These are phyloP conservation scores for Rhizomucor miehei DNA, from an alignment of 371 early-diverging fungal genomes.

Conservation along the genomic window DNA sequence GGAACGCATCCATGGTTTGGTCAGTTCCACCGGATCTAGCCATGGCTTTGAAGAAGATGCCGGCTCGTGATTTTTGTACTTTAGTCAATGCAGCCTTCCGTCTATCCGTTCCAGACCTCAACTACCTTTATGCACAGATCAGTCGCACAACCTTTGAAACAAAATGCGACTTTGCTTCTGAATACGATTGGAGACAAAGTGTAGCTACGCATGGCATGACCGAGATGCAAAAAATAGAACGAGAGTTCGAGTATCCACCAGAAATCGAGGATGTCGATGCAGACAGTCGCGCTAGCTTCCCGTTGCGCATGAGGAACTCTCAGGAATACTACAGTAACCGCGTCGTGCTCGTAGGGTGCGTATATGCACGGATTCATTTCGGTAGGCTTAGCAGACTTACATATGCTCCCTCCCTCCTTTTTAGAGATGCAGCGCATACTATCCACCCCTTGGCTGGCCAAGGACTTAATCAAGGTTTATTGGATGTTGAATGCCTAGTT, in stretches of 20 bases:
- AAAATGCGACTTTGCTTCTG: slow-evolving; percentile 49
- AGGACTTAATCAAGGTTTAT: slow-evolving; percentile 91
- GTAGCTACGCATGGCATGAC: slow-evolving; percentile 30
- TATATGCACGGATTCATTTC: background rate
- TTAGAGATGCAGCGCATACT: slow-evolving; percentile 97
- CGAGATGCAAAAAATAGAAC: slow-evolving; percentile 17
- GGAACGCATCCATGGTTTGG: slow-evolving; percentile 89
- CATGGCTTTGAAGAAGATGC: slow-evolving; percentile 56
- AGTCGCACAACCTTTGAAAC: slow-evolving; percentile 33
- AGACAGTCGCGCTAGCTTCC: slow-evolving; percentile 80
- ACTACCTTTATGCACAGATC: slow-evolving; percentile 64
- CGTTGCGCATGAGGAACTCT: slow-evolving; percentile 79
- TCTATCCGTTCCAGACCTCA: slow-evolving; percentile 69
- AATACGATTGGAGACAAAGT: slow-evolving; percentile 67
- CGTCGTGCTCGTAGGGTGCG: slow-evolving; percentile 86
- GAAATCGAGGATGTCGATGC: slow-evolving; percentile 61
- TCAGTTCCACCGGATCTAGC: slow-evolving; percentile 70
- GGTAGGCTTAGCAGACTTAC: background rate
- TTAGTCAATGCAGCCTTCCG: slow-evolving; percentile 85
- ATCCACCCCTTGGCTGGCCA: slow-evolving; percentile 97
- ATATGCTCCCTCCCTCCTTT: no score
- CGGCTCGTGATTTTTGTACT: slow-evolving; percentile 59
- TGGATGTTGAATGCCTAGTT: slow-evolving; percentile 77
- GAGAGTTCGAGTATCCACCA: slow-evolving; percentile 56
- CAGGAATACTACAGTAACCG: slow-evolving; percentile 72